phyloP scores from a whole-genome alignment of 2,329 filamentous ascomycete genomes.

The Cadophora luteo-olivacea region DNA sequence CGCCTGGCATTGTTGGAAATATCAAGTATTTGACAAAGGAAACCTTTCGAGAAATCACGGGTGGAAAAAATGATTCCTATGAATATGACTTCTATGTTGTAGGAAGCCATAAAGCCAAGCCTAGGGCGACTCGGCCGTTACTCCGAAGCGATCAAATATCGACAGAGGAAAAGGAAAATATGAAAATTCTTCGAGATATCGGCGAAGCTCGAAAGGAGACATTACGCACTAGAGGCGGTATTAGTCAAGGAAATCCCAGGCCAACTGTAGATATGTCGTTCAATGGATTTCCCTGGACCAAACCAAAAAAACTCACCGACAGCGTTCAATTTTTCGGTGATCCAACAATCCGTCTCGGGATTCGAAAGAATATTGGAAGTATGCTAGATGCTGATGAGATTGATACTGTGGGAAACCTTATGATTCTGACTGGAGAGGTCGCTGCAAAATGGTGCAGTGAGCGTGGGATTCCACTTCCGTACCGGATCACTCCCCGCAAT shows the following conservation, averaged over 20 bases:
- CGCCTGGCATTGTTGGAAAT: slow-evolving; percentile 58
- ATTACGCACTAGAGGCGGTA: slow-evolving; percentile 27
- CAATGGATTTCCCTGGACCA: slow-evolving; percentile 22
- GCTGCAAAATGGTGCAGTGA: slow-evolving; percentile 66
- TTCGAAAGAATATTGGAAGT: slow-evolving; percentile 31
- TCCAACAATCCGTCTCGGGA: slow-evolving; percentile 38
- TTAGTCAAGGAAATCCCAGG: slow-evolving; percentile 3
- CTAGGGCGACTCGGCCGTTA: not conserved
- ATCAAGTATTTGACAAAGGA: slow-evolving; percentile 64
- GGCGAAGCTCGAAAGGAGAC: slow-evolving; percentile 47
- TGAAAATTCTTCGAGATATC: slow-evolving; percentile 56
- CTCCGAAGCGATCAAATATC: slow-evolving; percentile 44
- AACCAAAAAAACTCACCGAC: slow-evolving; percentile 6
- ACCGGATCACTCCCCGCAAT: slow-evolving; percentile 48
- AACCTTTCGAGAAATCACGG: slow-evolving; percentile 51
- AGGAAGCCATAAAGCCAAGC: slow-evolving; percentile 21
- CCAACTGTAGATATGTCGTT: slow-evolving; percentile 31
- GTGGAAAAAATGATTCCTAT: slow-evolving; percentile 1
- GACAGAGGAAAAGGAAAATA: slow-evolving; percentile 51
- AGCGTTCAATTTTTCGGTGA: slow-evolving; percentile 31
- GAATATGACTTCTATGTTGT: slow-evolving; percentile 24
- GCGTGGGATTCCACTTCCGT: slow-evolving; percentile 65
- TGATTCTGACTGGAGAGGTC: slow-evolving; percentile 68
- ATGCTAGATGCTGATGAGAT: slow-evolving; percentile 27
- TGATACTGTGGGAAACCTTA: slow-evolving; percentile 55